Evolutionary conservation across 495 filamentous ascomycete genomes (phyloP).

Genomic region (Trichoderma orchidacearum): DNA sequence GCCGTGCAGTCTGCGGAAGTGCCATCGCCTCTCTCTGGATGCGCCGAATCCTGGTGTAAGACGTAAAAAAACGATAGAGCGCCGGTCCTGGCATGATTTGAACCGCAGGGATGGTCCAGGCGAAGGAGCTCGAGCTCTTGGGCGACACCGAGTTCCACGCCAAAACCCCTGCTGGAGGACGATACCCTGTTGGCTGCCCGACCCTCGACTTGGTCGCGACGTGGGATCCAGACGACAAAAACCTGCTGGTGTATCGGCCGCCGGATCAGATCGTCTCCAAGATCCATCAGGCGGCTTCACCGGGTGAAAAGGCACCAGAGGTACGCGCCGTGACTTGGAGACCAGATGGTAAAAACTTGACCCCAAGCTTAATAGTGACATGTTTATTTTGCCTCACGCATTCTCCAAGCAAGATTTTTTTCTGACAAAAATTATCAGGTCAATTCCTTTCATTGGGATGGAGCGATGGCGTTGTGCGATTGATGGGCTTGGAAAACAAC

Average conservation of each 20-base stretch:
- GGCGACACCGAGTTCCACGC: constrained; percentile 29
- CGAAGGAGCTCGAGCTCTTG: constrained; percentile 21
- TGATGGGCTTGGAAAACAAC: constrained; percentile 61
- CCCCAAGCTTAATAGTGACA: neutral
- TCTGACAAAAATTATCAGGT: constrained; percentile 30
- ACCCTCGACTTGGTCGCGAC: constrained; percentile 72
- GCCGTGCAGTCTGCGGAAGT: too few species aligned
- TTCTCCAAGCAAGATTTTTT: neutral
- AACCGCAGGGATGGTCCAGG: constrained; percentile 10
- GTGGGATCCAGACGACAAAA: constrained; percentile 46
- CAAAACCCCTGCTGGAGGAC: constrained; percentile 12
- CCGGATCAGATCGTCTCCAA: constrained; percentile 30
- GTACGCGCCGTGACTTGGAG: constrained; percentile 58
- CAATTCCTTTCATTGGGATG: constrained; percentile 67
- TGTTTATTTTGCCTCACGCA: neutral
- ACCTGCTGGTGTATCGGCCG: constrained; percentile 47
- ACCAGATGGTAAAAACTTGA: constrained; percentile 48
- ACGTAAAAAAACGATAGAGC: too few species aligned
- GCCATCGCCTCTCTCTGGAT: neutral
- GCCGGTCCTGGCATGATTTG: neutral
- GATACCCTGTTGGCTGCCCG: constrained; percentile 58
- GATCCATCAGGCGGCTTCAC: constrained; percentile 22
- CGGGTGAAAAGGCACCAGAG: constrained; percentile 34
- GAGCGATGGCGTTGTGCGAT: constrained; percentile 54
- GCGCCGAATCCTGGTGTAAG: neutral